Evolutionary conservation across 2,329 filamentous ascomycete species (phyloP), one percentile per base, ranked within the genome.

Genomic region (Pyrenophora graminea): DNA sequence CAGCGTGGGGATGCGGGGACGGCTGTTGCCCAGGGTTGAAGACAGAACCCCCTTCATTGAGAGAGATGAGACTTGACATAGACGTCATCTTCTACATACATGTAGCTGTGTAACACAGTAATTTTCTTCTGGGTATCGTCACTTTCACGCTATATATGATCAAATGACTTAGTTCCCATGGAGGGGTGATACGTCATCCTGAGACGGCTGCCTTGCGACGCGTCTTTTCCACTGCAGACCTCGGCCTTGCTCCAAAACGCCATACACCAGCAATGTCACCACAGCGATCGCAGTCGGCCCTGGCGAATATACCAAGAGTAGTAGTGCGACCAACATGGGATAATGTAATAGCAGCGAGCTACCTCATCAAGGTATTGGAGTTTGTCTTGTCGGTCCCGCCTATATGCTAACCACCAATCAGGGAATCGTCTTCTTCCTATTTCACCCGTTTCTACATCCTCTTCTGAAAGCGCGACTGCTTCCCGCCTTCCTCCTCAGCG

Each of bases 351-450:
- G 67, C 69, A 17, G 57, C 62, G 21, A 59, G 59, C 9, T 72
- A 71, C 46, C 64, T 68, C 3, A 44, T 68, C 51, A 71, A 71
- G 59, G 71, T 71, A 53, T 18, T 19, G 15, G 23, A 1, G 23
- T 2, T 12, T 2, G 4, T 17, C 19, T 10, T 34, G 17, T 17
- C 17, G 27, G 8, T 27, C 23, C 40, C n/a, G 39, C 8, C 32
- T 34, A 31, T 15, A 40, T 23, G 44, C 58, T 64, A 51, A 64
- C 54, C 59, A 51, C 37, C 49, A 2, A 59, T 39, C 55, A 87
- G 74, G 93, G 94, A 57, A 86, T 97, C 66, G 85, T 84, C 77
- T 96, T 93, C 76, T 96, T 95, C 73, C 61, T 84, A 43, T 80
- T 82, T 27, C 89, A 92, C 69, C 86, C 84, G 18, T 91, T 89